These are phyloP conservation scores for Tylopilus orsonianus DNA, from an alignment of 1,284 basidiomycete species.

Conservation along the genomic window DNA sequence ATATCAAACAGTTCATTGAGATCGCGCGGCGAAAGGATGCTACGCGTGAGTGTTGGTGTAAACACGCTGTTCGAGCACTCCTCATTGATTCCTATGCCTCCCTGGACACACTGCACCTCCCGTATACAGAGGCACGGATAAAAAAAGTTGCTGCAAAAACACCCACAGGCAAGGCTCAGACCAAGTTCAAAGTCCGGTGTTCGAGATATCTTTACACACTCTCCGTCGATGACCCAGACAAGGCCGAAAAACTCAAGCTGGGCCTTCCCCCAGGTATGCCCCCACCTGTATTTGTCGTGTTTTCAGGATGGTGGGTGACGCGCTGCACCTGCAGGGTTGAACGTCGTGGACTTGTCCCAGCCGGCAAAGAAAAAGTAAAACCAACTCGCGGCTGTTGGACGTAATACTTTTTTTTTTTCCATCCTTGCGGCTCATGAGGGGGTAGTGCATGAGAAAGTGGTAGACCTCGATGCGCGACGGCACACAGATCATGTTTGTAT, in stretches of 20 bases:
- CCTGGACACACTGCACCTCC: neutral
- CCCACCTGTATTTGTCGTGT: neutral
- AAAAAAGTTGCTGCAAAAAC: constrained; percentile 83
- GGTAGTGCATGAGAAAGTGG: constrained; percentile 3
- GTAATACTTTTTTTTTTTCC: neutral
- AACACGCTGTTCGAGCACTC: constrained; percentile 12
- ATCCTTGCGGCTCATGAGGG: neutral
- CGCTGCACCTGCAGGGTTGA: constrained; percentile 50
- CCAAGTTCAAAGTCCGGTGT: constrained; percentile 99
- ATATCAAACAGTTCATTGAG: constrained; percentile 99
- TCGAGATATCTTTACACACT: constrained; percentile 98
- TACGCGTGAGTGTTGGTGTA: constrained; percentile 49
- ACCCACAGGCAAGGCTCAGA: constrained; percentile 75
- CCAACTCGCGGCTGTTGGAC: neutral
- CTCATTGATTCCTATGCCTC: neutral
- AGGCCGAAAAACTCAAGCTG: constrained; percentile 98
- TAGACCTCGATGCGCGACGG: constrained; percentile 5
- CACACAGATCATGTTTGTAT: constrained; percentile 25
- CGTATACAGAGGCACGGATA: constrained; percentile 81
- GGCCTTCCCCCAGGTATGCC: constrained; percentile 89
- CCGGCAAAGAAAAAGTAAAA: constrained; percentile 71
- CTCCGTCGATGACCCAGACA: constrained; percentile 92
- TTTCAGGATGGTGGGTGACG: constrained; percentile 2
- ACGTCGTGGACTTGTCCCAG: constrained; percentile 63
- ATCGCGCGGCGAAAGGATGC: constrained; percentile 91